A percentile compares a stretch with the other conserved stretches of the same genome.
Evolutionary conservation across 1,284 basidiomycete genomes (phyloP).

Genomic region (Boletus mariae): DNA sequence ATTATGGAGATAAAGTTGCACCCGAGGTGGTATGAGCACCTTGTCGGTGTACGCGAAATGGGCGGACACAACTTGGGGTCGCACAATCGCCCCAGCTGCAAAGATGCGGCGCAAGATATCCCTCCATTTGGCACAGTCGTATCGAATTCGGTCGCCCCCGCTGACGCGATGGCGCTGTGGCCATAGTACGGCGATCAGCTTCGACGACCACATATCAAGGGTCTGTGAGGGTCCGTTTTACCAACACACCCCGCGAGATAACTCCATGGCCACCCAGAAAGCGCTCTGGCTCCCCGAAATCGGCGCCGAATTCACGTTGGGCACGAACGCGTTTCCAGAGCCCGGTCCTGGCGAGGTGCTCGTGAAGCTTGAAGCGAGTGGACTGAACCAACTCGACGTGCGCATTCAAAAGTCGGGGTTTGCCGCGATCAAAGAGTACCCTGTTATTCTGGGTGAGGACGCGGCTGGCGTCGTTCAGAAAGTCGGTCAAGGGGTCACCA

Average conservation of each 20-base stretch:
- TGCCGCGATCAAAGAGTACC: constrained; percentile 5
- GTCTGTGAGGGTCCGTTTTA: no score
- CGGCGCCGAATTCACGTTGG: background rate
- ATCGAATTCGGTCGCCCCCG: no score
- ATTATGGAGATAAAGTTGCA: no score
- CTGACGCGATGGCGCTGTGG: no score
- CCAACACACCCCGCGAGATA: background rate
- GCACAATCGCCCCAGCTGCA: no score
- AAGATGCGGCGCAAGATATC: no score
- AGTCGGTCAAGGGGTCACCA: constrained; percentile 8
- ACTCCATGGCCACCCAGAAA: background rate
- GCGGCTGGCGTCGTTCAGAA: constrained; percentile 13
- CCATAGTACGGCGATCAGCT: no score
- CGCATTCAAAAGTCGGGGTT: constrained; percentile 6
- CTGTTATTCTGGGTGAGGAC: constrained; percentile 13
- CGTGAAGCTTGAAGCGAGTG: constrained; percentile 15
- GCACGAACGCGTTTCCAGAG: background rate
- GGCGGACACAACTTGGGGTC: no score
- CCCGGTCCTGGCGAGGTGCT: constrained; percentile 19
- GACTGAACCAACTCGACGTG: constrained; percentile 14
- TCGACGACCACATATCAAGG: no score
- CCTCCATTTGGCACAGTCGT: no score
- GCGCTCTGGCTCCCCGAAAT: background rate
- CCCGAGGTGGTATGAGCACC: no score
- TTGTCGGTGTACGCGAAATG: no score